Base-by-base conservation (phyloP, 2,329 filamentous ascomycete genomes). In the Talaromyces sp. region DNA sequence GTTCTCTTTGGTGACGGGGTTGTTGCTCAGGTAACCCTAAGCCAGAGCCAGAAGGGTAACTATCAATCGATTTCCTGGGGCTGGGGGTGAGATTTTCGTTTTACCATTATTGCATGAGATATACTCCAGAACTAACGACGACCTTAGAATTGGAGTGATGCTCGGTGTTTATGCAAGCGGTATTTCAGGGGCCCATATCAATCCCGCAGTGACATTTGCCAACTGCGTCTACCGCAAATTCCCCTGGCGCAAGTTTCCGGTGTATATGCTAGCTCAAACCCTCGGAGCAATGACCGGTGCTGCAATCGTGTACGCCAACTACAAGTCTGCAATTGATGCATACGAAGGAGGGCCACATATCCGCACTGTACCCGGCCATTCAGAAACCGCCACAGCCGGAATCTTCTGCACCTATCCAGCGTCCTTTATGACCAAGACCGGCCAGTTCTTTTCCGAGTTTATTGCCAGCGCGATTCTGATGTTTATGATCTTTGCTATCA, bases 321-420 rank as follows among this genome's bases (percentile, higher is more conserved):
- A 87, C 71, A 81, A 82, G 59, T 83, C 82, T 6, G 86, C 86
- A 32, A 89, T 91, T 65, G 82, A 89, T 65, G 71, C 74, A 24
- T 86, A 83, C 65, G 87, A 90, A 70, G 88, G 86, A 1, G 72
- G 80, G 2, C 77, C 70, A 0, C 57, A 81, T 14, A 79, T 88
- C 60, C 81, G 88, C 26, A 90, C 86, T 1, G 87, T 90, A 0
- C 81, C 81, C 2, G 74, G 69, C 9, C 83, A 74, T 46, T 82
- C 77, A 9, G 70, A 75, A 27, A 88, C 83, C 51, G 82, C 87
- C 1, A 87, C 87, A 6, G 89, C 86, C 0, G 87, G 84, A 2
- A 85, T 91, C 64, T 91, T 91, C 71, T 88, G 85, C 78, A 90
- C 89, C 0, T 91, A 91, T 67, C 88, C 88, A 0, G 75, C 73